Evolutionary conservation across 306 rosid genomes (phyloP).

Genomic region (Fragaria nilgerrensis): DNA sequence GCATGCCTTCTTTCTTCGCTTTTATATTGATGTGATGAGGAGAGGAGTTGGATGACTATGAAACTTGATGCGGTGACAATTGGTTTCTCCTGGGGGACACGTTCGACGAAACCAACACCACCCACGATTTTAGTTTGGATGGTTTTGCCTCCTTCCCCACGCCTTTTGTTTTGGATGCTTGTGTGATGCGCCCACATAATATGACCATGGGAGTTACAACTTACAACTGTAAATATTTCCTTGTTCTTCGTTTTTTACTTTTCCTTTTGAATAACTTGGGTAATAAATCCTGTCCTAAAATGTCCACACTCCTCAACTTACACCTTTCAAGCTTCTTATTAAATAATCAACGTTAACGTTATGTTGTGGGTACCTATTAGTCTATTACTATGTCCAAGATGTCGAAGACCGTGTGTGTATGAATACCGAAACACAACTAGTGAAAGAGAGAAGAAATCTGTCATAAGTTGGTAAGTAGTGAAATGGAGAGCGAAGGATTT

Average conservation of each 20-base stretch:
- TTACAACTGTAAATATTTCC: background rate
- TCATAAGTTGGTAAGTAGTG: too few relatives aligned
- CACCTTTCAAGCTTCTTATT: background rate
- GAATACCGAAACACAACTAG: too few relatives aligned
- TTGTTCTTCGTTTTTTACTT: background rate
- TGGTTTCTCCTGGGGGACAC: background rate
- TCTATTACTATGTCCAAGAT: too few relatives aligned
- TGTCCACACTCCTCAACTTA: too few relatives aligned
- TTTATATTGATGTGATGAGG: background rate
- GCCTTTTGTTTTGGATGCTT: background rate
- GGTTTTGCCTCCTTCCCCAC: background rate
- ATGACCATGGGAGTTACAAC: background rate
- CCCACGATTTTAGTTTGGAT: too few relatives aligned
- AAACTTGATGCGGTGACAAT: background rate
- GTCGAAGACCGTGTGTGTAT: too few relatives aligned
- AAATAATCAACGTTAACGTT: background rate
- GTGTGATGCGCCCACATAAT: background rate
- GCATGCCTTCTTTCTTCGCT: conserved; percentile 33
- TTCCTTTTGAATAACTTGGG: background rate
- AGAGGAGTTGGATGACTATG: too few relatives aligned
- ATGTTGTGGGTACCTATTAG: too few relatives aligned
- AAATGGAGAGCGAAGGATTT: too few relatives aligned
- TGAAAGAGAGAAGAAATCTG: too few relatives aligned
- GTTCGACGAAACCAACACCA: background rate
- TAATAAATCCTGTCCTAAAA: too few relatives aligned